Percentiles rank a stretch among this genome's conserved stretches.
Conservation (phyloP, 2,329 filamentous ascomycete genomes). For the Aspergillus melleus region DNA sequence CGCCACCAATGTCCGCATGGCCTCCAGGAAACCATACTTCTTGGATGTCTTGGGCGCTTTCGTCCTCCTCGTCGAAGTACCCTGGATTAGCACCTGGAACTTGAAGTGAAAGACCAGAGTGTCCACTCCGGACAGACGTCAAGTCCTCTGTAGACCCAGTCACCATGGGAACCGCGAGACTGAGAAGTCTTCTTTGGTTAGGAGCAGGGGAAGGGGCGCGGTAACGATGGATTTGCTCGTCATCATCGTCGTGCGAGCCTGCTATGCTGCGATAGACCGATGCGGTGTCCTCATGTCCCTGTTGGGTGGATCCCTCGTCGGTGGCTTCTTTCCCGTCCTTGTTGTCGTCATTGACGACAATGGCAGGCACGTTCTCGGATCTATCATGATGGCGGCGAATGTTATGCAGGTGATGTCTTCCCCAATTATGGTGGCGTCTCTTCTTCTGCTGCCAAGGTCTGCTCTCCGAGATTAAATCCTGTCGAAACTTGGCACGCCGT, state of each 20-base stretch:
- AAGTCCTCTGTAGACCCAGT: slow-evolving; percentile 31
- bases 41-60: slow-evolving; percentile 67
- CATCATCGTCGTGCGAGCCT: slow-evolving; percentile 23
- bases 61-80: slow-evolving; percentile 33
- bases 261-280: slow-evolving; percentile 32
- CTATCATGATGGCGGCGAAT: slow-evolving; percentile 19
- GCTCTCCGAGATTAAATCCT: slow-evolving; percentile 54
- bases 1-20: slow-evolving; percentile 77
- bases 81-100: slow-evolving; percentile 19
- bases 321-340: slow-evolving; percentile 7
- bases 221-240: slow-evolving; percentile 23
- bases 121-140: slow-evolving; percentile 30
- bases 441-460: slow-evolving; percentile 31
- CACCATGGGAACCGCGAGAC: slow-evolving; percentile 30
- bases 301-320: slow-evolving; percentile 3
- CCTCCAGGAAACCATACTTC: slow-evolving; percentile 75
- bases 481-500: slow-evolving; percentile 58
- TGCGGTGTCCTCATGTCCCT: slow-evolving; percentile 20
- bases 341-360: slow-evolving; percentile 30
- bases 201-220: slow-evolving; percentile 25
- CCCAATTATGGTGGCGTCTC: slow-evolving; percentile 19
- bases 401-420: slow-evolving; percentile 24
- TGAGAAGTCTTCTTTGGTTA: slow-evolving; percentile 12
- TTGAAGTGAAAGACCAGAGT: slow-evolving; percentile 31
- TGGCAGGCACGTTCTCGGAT: slow-evolving; percentile 28